phyloP scores from a whole-genome alignment of 129 eudicot species.

The Flaveria ramosissima region DNA sequence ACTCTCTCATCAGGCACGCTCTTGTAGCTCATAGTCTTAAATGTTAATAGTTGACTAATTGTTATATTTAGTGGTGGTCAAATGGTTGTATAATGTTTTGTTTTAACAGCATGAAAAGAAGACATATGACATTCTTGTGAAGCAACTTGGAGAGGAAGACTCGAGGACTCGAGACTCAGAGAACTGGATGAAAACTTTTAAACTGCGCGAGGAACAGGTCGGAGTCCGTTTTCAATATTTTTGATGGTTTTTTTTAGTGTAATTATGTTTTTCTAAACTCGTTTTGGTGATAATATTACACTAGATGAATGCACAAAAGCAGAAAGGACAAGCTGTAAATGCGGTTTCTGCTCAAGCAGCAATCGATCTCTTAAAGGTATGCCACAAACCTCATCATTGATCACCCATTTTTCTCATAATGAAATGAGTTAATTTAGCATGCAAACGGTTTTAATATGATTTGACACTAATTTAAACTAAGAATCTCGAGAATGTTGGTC shows the following conservation, averaged over 20 bases:
- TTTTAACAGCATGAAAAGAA: constrained; percentile 86
- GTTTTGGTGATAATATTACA: constrained; percentile 10
- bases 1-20: constrained; percentile 88
- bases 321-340: constrained; percentile 74
- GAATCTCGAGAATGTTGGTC: not conserved
- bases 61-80: not conserved
- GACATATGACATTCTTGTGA: constrained; percentile 88
- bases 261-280: not conserved
- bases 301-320: constrained; percentile 84
- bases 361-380: constrained; percentile 75
- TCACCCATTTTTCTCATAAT: too few relatives aligned
- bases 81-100: not conserved
- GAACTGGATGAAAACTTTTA: constrained; percentile 96
- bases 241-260: not conserved
- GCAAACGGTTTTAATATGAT: not conserved
- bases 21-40: not conserved
- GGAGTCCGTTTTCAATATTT: not conserved
- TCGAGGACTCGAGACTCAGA: constrained; percentile 93
- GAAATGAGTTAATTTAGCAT: too few relatives aligned
- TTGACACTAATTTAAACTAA: not conserved
- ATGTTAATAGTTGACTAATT: not conserved
- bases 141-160: constrained; percentile 97
- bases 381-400: not conserved
- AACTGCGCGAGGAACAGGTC: constrained; percentile 85
- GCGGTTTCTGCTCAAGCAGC: constrained; percentile 83